Conservation (phyloP, 257 asterid species). For the Mentha longifolia region DNA sequence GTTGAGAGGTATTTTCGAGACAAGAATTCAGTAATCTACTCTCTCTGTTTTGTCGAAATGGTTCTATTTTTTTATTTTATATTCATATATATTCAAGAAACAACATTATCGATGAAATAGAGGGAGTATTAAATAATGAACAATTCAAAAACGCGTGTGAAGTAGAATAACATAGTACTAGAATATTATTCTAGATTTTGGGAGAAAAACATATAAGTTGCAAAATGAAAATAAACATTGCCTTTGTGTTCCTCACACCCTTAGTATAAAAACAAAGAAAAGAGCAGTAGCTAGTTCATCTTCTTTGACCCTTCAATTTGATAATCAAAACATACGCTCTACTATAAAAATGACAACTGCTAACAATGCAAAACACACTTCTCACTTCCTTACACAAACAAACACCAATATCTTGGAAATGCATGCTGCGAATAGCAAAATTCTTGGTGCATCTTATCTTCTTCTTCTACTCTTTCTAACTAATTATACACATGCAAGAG, state of each 20-base stretch:
- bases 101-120: too few relatives aligned
- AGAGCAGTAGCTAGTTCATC: conserved; percentile 20
- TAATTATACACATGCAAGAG: conserved; percentile 22
- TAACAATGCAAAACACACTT: not conserved
- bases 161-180: too few relatives aligned
- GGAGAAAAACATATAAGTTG: not conserved
- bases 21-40: too few relatives aligned
- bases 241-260: not conserved
- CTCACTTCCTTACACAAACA: not conserved
- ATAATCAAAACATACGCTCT: not conserved
- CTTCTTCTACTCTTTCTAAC: not conserved
- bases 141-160: too few relatives aligned
- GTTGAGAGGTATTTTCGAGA: not conserved
- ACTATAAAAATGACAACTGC: not conserved
- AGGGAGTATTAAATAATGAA: too few relatives aligned
- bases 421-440: conserved; percentile 27
- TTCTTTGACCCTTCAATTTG: not conserved
- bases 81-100: too few relatives aligned
- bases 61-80: too few relatives aligned
- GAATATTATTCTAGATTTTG: too few relatives aligned
- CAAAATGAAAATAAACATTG: not conserved
- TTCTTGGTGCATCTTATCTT: not conserved
- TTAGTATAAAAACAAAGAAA: not conserved
- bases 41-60: too few relatives aligned
- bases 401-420: not conserved